Evolutionary conservation across 805 yeast species (phyloP), one percentile per base, ranked within the genome.

Genomic region (Kregervanrija delftensis): DNA sequence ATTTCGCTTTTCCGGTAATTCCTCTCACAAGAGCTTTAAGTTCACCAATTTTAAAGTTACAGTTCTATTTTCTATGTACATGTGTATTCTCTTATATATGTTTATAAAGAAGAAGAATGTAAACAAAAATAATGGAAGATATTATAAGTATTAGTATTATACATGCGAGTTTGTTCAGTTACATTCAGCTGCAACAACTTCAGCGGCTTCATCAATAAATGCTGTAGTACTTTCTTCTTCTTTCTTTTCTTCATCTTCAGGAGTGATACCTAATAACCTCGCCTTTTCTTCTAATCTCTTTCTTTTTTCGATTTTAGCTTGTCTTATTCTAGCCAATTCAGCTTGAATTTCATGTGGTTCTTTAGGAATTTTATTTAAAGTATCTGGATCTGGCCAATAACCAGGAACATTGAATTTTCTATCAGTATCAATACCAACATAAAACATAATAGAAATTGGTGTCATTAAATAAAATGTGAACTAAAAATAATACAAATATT

Each of bases 381-480:
- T 84, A 36, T 85, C 84, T 36, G 96, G 96, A 62, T 89, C 97
- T 3, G 98, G 98, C 96, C 96, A 89, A 66, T 87, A 90, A 15
- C 96, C 96, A 8, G 95, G 95, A 40, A 89, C 81, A 59, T 88
- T 86, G 63, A 90, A 80, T 68, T 88, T 90, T 55, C 73, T 77
- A 63, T 90, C 96, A 1, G 97, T 84, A 56, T 90, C 90, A 35
- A 84, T 76, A 60, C 98, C 97, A 38, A 88, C 90, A 56, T 84
- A 90, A 65, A 87, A 83, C 98, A 90, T 90, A 58, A 88, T 84
- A n/a, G 78, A 74, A 39, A 90, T 85, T 0, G 98, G 98, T 1
- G 95, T 79, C 54, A 88, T 68, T 37, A 90, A 76, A 61, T 86
- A 90, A 58, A 89, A 83, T 0, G 96, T 80, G 65, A 88, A 87